Conservation (phyloP, 305 asterid species). For the Petunia hybrid region DNA sequence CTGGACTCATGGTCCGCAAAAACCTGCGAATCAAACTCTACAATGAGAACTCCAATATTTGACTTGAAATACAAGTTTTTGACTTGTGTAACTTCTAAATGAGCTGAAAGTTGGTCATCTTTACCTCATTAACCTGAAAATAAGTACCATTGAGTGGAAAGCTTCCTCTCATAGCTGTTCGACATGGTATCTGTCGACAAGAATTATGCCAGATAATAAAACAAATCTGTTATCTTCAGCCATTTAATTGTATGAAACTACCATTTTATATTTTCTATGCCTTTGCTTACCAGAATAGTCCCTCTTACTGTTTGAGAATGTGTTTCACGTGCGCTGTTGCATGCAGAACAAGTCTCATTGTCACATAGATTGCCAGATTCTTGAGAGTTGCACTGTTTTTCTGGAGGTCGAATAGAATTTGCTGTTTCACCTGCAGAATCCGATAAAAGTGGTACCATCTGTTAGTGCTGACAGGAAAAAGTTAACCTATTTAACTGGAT, state of each 20-base stretch:
- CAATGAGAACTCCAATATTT: slow-evolving; percentile 23
- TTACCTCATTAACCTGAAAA: slow-evolving; percentile 97
- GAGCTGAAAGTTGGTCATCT: slow-evolving; percentile 27
- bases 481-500: slow-evolving; percentile 2
- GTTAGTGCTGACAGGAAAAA: slow-evolving; percentile 20
- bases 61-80: not conserved
- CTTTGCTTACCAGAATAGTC: slow-evolving; percentile 81
- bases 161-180: slow-evolving; percentile 99
- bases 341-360: slow-evolving; percentile 79
- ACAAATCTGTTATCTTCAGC: not conserved
- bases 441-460: not conserved
- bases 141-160: slow-evolving; percentile 98
- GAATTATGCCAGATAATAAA: slow-evolving; percentile 19
- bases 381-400: slow-evolving; percentile 71
- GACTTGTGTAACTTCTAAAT: slow-evolving; percentile 4
- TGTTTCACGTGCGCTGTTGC: slow-evolving; percentile 94
- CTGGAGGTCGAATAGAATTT: slow-evolving; percentile 85
- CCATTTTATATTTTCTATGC: not conserved
- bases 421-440: slow-evolving; percentile 83
- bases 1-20: slow-evolving; percentile 96
- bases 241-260: not conserved
- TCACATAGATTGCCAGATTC: slow-evolving; percentile 71
- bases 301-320: slow-evolving; percentile 91
- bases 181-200: slow-evolving; percentile 83
- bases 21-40: slow-evolving; percentile 58